Evolutionary conservation across 1,139 yeast genomes (phyloP), one percentile per base, ranked within the genome.

Genomic region (Lodderomyces metapsilosis): DNA sequence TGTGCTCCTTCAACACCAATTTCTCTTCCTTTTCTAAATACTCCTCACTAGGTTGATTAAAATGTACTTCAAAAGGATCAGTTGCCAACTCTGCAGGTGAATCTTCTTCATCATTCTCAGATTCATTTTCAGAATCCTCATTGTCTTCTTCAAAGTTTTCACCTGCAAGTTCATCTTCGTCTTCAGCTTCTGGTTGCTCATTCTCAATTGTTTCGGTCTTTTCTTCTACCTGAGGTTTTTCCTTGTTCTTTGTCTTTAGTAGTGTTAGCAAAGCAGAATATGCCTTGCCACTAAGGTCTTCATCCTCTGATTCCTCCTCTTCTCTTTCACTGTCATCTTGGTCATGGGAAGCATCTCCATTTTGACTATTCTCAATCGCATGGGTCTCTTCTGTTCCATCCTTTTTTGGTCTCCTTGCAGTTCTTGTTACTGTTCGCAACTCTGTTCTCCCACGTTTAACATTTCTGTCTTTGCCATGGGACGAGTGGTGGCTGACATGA

Each of bases 1-100:
- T 52, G 11, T 49, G 46, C 0, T 50, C 54, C 9, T 52, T 47
- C 5, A 37, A 4, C 4, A 52, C 22, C 17, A 52, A 25, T 12
- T 53, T 47, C 27, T 59, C 64, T 43, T 64, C 66, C 10, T 62
- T 53, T 5, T 69, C 69, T 4, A 82, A 58, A 27, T 59, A 57
- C 15, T 69, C 76, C 15, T 82, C 78, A 0, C 76, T 32, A 1
- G 62, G 70, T 22, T 67, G 62, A 40, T 83, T 85, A 59, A 84
- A 91, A 58, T 91, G 98, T 20, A 65, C 57, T 48, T 86, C 88
- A 53, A 85, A 89, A 0, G 95, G 88, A 59, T 84, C 88, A 3
- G n/a, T 36, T 10, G 39, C 38, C 27, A 51, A 32, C 6, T 49
- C 50, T 15, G 47, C 45, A 3, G 9, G 51, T 52, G 13, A 53